Evolutionary conservation across 2,329 filamentous ascomycete species (phyloP).

Genomic region (Microdochium nivale): DNA sequence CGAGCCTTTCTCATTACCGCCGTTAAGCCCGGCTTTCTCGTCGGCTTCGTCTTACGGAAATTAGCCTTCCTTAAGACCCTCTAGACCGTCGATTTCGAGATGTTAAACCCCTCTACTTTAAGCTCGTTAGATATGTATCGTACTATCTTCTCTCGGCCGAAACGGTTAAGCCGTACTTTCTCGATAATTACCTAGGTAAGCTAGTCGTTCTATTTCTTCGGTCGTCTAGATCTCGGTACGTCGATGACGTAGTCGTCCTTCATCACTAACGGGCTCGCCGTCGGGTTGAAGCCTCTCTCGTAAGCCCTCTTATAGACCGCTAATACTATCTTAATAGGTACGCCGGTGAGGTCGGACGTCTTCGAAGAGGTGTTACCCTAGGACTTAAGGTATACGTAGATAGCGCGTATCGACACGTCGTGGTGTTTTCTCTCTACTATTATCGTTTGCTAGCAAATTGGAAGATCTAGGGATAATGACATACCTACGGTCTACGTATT

Average conservation of each 20-base stretch:
- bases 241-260: not conserved
- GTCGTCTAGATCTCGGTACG: not conserved
- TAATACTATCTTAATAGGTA: not conserved
- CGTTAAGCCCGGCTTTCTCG: conserved; percentile 7
- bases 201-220: not conserved
- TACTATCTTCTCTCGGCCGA: conserved; percentile 6
- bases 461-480: not conserved
- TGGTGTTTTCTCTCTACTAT: not conserved
- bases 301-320: not conserved
- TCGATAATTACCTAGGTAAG: conserved; percentile 1
- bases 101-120: conserved; percentile 1
- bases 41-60: conserved; percentile 7
- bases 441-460: not conserved
- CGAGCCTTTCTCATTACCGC: conserved; percentile 2
- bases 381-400: not conserved
- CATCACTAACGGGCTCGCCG: not conserved
- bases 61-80: conserved; percentile 4
- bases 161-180: conserved; percentile 1
- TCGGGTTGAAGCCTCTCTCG: not conserved
- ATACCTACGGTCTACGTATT: not conserved
- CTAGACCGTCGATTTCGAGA: conserved; percentile 1
- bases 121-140: conserved; percentile 4
- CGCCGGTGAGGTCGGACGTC: not conserved
- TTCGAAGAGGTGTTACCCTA: not conserved
- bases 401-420: not conserved